Base-by-base conservation (phyloP, 345 rosid species). In the Gossypium turneri region DNA sequence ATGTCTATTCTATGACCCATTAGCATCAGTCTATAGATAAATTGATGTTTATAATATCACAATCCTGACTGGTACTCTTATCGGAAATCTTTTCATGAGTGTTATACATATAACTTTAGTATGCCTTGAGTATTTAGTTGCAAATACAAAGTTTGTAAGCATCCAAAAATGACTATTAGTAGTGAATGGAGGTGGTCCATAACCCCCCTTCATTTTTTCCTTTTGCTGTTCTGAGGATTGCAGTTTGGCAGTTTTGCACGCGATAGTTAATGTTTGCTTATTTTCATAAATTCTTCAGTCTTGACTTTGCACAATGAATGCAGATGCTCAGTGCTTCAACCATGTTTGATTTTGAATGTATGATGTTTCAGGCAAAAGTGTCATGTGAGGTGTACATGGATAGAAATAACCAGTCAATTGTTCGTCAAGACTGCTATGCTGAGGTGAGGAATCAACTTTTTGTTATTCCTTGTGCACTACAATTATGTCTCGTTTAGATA, bases 371-470 rank as follows among this genome's bases (percentile, higher is more conserved):
- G 97, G 92, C 85, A 58, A 86, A 84, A 80, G 89, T 88, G 65
- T 84, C 89, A 0, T 90, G 97, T 66, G 92, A 92, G 79, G 88
- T 92, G 55, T 86, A 79, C 77, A 95, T 88, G 59, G 90, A 88
- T 82, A 80, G 85, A 64, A 80, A 75, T 73, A 80, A 82, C 74
- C 94, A 92, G 86, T 84, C 88, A 24, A 69, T 94, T 73, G 82
- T 83, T 43, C 94, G 77, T 70, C 84, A 87, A 78, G 84, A 89
- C 79, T 92, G 97, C 83, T 80, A 79, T 59, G 83, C 90, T 64
- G 60, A 82, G 97, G 97, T 92, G 67, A 86, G 78, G 25, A 58
- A 16, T 27, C 44, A 2, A 50, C n/a, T 50, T 68, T 68, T 25
- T 60, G n/a, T 13, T 60, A 43, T 57, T 8, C 59, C 10, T 56